Percentiles rank a stretch among this genome's conserved stretches.
Conservation (phyloP, 2,329 filamentous ascomycete genomes). For the Orbilia brochopaga region DNA sequence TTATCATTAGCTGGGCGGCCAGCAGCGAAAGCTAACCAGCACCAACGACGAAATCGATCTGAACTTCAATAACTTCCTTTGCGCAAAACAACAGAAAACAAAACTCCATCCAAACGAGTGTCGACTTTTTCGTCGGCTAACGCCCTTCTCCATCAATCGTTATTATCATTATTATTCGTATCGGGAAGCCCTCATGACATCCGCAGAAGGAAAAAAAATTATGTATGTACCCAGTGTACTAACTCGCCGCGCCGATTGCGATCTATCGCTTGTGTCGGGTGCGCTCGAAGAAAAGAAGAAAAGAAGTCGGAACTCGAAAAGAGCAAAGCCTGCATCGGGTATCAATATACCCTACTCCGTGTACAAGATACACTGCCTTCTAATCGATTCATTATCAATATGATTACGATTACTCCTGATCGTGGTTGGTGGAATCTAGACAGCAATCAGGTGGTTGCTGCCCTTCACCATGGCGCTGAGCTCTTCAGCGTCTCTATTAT, state of each 20-base stretch:
- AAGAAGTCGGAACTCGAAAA: not conserved
- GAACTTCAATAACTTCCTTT: constrained; percentile 8
- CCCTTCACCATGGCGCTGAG: constrained; percentile 48
- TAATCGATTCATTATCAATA: not conserved
- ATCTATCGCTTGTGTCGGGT: not conserved
- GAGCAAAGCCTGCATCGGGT: not conserved
- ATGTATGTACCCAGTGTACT: not conserved
- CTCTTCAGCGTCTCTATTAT: constrained; percentile 45
- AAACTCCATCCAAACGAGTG: constrained; percentile 47
- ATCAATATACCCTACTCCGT: not conserved
- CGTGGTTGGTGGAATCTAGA: constrained; percentile 9
- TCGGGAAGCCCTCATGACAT: not conserved
- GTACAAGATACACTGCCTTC: not conserved
- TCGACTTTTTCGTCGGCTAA: constrained; percentile 44
- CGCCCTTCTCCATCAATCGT: constrained; percentile 26
- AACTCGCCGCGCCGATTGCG: not conserved
- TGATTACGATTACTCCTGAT: constrained; percentile 1
- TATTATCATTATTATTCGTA: constrained; percentile 42
- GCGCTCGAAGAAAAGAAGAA: not conserved
- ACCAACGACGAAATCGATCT: constrained; percentile 6
- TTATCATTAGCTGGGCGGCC: constrained; percentile 21
- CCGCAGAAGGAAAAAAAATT: not conserved
- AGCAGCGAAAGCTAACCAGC: not conserved
- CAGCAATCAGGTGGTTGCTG: constrained; percentile 46
- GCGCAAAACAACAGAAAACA: not conserved